These are phyloP conservation scores for Apiotrichum gracile DNA, from an alignment of 1,284 basidiomycete genomes.

Conservation along the genomic window DNA sequence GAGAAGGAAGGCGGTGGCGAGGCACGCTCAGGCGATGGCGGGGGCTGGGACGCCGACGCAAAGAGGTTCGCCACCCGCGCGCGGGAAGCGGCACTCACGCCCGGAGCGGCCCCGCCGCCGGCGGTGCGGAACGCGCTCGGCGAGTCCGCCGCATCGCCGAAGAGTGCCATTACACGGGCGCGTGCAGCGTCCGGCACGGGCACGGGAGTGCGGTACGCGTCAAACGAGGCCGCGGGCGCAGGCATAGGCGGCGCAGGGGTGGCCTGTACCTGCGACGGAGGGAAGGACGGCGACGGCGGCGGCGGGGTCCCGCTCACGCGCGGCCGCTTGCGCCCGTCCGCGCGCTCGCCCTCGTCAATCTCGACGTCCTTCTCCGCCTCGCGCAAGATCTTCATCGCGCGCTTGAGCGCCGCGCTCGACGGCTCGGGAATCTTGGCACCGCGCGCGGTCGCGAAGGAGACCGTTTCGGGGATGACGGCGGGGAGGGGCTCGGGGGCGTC, in stretches of 20 bases:
- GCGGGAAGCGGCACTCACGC: neutral
- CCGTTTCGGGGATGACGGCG: slow-evolving; percentile 16
- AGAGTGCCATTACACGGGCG: slow-evolving; percentile 9
- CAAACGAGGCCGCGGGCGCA: no score
- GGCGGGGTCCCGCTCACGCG: neutral
- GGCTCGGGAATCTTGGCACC: slow-evolving; percentile 25
- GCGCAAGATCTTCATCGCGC: slow-evolving; percentile 24
- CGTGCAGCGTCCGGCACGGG: neutral
- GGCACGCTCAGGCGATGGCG: neutral
- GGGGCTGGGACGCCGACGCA: neutral
- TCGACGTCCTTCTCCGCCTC: slow-evolving; percentile 12
- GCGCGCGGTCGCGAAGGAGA: slow-evolving; percentile 30
- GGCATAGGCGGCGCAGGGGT: neutral
- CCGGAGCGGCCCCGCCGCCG: neutral
- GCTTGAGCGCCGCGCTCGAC: slow-evolving; percentile 22
- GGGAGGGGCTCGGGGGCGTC: no score
- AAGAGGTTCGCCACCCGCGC: slow-evolving; percentile 4
- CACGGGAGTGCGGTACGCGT: neutral
- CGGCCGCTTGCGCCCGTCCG: slow-evolving; percentile 3
- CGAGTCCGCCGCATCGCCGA: neutral
- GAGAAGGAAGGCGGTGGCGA: neutral
- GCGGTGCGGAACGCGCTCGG: neutral
- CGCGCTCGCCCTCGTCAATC: slow-evolving; percentile 8
- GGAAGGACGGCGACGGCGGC: neutral
- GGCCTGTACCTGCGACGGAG: neutral